Evolutionary conservation across 106 monocot species (phyloP).

Genomic region (Iris macrosiphon): DNA sequence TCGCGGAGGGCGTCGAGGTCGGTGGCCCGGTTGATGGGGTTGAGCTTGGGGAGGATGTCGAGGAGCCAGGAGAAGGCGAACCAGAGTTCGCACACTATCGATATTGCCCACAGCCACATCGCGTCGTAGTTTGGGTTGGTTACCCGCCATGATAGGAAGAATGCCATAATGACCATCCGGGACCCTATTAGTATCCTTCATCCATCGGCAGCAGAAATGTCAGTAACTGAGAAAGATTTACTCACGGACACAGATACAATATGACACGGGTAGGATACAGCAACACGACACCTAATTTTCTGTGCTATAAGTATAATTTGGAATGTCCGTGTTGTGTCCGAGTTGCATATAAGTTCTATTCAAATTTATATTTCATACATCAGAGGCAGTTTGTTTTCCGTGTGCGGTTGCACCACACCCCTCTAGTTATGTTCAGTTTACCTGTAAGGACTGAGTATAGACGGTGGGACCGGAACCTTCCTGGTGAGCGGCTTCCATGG

Average conservation of each 20-base stretch:
- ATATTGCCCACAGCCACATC: conserved; percentile 89
- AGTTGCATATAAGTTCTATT: neutral
- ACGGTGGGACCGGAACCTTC: conserved; percentile 45
- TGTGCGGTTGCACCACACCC: too few relatives aligned
- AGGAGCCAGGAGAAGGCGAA: conserved; percentile 92
- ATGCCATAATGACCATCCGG: conserved; percentile 37
- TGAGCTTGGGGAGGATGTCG: conserved; percentile 85
- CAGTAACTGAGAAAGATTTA: too few relatives aligned
- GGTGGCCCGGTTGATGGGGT: conserved; percentile 82
- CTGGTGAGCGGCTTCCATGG: conserved; percentile 93
- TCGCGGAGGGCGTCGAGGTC: conserved; percentile 66
- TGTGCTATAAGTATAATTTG: neutral
- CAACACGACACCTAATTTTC: too few relatives aligned
- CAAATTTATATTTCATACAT: neutral
- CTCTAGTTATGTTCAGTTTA: too few relatives aligned
- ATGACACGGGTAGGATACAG: too few relatives aligned
- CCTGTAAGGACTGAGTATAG: conserved; percentile 59
- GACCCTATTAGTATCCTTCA: conserved; percentile 43
- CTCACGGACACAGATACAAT: too few relatives aligned
- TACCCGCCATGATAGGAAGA: conserved; percentile 68
- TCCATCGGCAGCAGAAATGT: neutral
- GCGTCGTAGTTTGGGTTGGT: conserved; percentile 74
- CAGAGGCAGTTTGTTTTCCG: too few relatives aligned
- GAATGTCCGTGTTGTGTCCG: too few relatives aligned
- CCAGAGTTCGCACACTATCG: conserved; percentile 86